phyloP scores from a whole-genome alignment of 306 rosid species.

The Citrullus colocynthis region DNA sequence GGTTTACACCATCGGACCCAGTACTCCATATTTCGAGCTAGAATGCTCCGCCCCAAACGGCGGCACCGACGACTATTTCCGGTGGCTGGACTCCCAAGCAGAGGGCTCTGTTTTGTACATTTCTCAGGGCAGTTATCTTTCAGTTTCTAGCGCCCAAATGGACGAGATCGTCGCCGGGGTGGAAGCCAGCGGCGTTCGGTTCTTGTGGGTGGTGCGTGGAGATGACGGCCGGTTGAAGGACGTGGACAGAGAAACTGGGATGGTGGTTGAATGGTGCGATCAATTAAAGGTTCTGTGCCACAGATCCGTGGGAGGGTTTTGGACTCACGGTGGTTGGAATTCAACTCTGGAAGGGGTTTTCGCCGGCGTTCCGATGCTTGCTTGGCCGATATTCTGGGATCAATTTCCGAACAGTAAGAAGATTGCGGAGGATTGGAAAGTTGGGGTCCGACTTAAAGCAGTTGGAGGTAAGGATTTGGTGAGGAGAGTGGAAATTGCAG shows the following conservation, averaged over 20 bases:
- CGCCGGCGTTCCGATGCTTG: slow-evolving; percentile 27
- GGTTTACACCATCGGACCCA: slow-evolving; percentile 22
- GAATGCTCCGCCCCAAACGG: not conserved
- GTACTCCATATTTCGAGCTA: slow-evolving; percentile 11
- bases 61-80: not conserved
- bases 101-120: slow-evolving; percentile 24
- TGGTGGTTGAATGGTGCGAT: slow-evolving; percentile 32
- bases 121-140: slow-evolving; percentile 27
- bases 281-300: slow-evolving; percentile 37
- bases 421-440: slow-evolving; percentile 34
- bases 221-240: slow-evolving; percentile 6
- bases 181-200: slow-evolving; percentile 18
- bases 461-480: not conserved
- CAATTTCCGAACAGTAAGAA: slow-evolving; percentile 20
- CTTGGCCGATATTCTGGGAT: slow-evolving; percentile 18
- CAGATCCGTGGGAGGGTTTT: slow-evolving; percentile 18
- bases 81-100: slow-evolving; percentile 26
- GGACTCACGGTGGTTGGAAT: slow-evolving; percentile 36
- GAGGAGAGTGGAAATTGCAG: slow-evolving; percentile 21
- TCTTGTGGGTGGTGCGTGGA: slow-evolving; percentile 22
- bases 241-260: slow-evolving; percentile 7
- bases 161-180: slow-evolving; percentile 26
- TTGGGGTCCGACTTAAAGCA: slow-evolving; percentile 10
- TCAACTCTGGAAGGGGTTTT: slow-evolving; percentile 22
- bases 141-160: slow-evolving; percentile 18